Conservation (phyloP, 306 rosid genomes). For the Potentilla sterilis region DNA sequence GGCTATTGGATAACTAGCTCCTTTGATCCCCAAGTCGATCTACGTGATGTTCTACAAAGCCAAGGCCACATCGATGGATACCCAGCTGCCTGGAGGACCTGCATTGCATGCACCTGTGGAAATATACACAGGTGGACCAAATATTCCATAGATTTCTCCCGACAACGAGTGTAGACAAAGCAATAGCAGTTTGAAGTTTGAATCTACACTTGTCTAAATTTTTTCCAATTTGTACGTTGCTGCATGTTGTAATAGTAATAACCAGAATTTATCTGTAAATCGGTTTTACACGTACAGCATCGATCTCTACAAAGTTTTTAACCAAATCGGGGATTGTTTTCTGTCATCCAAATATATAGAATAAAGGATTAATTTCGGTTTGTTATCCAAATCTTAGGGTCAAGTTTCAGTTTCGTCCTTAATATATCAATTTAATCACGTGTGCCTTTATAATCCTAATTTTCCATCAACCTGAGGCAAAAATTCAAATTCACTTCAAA, state of each 20-base stretch:
- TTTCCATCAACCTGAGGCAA: too few relatives aligned
- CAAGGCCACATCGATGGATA: not conserved
- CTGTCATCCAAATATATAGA: not conserved
- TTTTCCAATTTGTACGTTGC: not conserved
- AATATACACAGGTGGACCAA: not conserved
- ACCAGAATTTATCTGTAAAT: not conserved
- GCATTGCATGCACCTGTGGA: constrained; percentile 1
- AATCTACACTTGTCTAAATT: not conserved
- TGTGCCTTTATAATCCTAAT: too few relatives aligned
- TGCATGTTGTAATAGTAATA: not conserved
- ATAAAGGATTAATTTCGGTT: too few relatives aligned
- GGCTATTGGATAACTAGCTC: not conserved
- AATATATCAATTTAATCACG: too few relatives aligned
- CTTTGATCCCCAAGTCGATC: not conserved
- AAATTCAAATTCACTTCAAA: too few relatives aligned
- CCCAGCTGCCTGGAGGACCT: not conserved
- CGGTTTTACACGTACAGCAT: not conserved
- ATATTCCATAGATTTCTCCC: not conserved
- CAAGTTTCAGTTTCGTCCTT: too few relatives aligned
- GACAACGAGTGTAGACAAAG: not conserved
- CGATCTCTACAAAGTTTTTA: not conserved
- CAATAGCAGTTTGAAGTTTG: not conserved
- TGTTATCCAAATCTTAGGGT: too few relatives aligned
- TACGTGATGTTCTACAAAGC: not conserved
- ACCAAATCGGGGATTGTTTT: not conserved